Base-by-base conservation (phyloP, 306 rosid genomes). In the Fragaria nilgerrensis region DNA sequence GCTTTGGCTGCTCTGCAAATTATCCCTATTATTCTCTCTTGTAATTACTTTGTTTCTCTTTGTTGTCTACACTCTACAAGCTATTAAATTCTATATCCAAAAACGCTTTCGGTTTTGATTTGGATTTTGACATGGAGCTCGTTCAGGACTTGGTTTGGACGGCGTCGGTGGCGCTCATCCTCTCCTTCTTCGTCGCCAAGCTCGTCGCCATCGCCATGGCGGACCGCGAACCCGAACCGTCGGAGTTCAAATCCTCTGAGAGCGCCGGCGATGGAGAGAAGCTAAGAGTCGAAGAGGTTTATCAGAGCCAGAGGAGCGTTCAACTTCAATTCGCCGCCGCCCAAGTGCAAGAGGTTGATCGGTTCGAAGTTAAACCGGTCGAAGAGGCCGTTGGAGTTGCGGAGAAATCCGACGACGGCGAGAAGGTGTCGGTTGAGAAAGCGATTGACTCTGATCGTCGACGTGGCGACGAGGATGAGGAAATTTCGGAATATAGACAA, bases 171-270 rank as follows among this genome's bases (percentile, higher is more conserved):
- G 90, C 90, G 29, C 71, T 91, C 43, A 50, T 91, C 69, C 84
- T 91, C 20, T 88, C 90, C 14, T 68, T 86, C 81, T 59, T 91
- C 23, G 84, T 89, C 13, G 86, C 88, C 14, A 89, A 89, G 70
- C 90, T 91, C 62, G 80, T 90, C 34, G 83, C 90, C 74, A 37
- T 80, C 22, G 90, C 87, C 49, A 37, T 83, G 70, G 77, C 80
- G 27, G 75, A 68, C 72, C 79, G 68, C n/a, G 78, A 72, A 43
- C 43, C 76, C 22, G 76, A 41, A 41, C 77, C 58, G 16, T 25
- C 82, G 45, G 48, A 70, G 23, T 27, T 55, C 53, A 59, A 29
- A 19, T 58, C 73, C n/a, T 44, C 67, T 12, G 69, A 39, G 14
- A 43, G 22, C 45, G 32, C 16, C 3, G 70, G 11, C n/a, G 77